These are phyloP conservation scores for Erysimum cheiranthoides DNA, from an alignment of 345 rosid species.

Conservation along the genomic window DNA sequence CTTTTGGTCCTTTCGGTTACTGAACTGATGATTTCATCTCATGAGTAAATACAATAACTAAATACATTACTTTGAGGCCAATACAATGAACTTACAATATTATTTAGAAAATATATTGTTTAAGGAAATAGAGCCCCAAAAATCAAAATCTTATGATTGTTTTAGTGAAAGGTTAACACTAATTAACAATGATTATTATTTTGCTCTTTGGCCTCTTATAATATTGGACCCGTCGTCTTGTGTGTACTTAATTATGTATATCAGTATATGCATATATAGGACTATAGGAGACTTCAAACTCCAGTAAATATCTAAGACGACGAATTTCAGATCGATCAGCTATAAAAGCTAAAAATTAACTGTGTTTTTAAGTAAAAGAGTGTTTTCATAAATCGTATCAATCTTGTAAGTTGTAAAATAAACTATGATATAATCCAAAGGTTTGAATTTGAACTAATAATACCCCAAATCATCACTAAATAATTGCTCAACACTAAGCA, in stretches of 20 bases:
- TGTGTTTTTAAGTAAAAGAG: not conserved
- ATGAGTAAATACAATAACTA: not conserved
- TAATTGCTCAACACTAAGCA: not conserved
- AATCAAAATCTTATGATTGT: not conserved
- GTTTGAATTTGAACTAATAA: not conserved
- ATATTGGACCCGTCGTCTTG: not conserved
- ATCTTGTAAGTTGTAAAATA: not conserved
- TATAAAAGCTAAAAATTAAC: not conserved
- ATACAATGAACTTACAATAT: not conserved
- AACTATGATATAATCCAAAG: not conserved
- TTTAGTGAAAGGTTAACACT: not conserved
- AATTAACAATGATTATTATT: not conserved
- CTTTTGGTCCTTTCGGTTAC: not conserved
- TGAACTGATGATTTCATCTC: not conserved
- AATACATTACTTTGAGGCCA: not conserved
- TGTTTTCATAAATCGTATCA: not conserved
- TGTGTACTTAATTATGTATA: not conserved
- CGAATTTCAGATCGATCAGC: not conserved
- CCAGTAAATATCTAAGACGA: not conserved
- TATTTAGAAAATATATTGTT: not conserved
- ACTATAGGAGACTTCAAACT: constrained; percentile 2
- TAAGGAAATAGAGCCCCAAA: not conserved
- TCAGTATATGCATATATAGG: not conserved
- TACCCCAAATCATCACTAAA: not conserved
- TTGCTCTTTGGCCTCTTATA: not conserved